Evolutionary conservation across 441 rosid species (phyloP).

Genomic region (Adansonia madagascariensis): DNA sequence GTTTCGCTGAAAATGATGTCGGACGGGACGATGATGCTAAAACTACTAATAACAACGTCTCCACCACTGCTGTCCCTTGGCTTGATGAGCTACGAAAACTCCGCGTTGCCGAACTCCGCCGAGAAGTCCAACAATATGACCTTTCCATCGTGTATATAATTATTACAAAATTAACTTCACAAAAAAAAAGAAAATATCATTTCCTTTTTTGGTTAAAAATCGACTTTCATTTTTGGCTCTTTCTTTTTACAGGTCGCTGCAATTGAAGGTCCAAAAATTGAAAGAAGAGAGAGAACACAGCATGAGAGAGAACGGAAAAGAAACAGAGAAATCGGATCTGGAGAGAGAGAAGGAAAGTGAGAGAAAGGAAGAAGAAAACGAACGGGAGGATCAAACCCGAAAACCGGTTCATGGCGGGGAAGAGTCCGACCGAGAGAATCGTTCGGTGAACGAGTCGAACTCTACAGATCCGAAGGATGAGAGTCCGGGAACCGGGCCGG

Average conservation of each 20-base stretch:
- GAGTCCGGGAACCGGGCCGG: constrained; percentile 28
- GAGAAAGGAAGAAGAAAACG: background rate
- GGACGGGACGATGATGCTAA: background rate
- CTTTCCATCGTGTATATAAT: constrained; percentile 55
- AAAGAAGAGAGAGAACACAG: constrained; percentile 57
- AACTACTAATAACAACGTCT: background rate
- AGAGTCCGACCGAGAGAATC: constrained; percentile 40
- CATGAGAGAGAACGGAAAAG: constrained; percentile 28
- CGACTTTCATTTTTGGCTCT: background rate
- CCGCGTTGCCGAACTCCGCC: constrained; percentile 67
- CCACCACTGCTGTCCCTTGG: constrained; percentile 50
- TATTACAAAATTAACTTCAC: no score
- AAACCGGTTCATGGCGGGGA: constrained; percentile 26
- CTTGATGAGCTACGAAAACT: constrained; percentile 63
- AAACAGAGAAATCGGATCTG: constrained; percentile 37
- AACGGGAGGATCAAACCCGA: background rate
- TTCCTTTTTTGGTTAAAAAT: background rate
- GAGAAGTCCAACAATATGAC: constrained; percentile 61
- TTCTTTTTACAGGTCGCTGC: constrained; percentile 48
- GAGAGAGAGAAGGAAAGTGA: constrained; percentile 22
- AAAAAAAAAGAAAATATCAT: background rate
- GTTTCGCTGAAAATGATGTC: constrained; percentile 35
- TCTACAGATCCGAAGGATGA: constrained; percentile 45
- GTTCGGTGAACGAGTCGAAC: constrained; percentile 52
- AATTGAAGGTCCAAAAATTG: constrained; percentile 60